Evolutionary conservation across 2,329 filamentous ascomycete species (phyloP), one percentile per base, ranked within the genome.

Genomic region (Colletotrichum spaethianum): DNA sequence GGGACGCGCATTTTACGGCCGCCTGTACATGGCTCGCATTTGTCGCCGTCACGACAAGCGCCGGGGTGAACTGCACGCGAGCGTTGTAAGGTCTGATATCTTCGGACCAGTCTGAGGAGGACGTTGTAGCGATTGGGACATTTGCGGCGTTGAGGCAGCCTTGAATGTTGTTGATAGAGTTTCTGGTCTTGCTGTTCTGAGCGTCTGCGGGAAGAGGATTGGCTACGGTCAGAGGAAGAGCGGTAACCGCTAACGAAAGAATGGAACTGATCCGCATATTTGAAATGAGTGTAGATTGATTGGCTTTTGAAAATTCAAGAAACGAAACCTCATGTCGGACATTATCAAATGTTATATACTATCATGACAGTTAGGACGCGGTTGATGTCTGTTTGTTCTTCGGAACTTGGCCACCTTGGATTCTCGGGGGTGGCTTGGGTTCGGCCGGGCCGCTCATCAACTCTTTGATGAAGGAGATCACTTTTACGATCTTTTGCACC

Each of bases 1-100:
- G 73, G 8, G 76, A 77, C 42, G 85, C 87, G 74, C 86, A 88
- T 5, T 79, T 75, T 7, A 89, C 84, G 8, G 85, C 84, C 67
- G 83, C 82, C 57, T 84, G 83, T 5, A 88, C 80, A 63, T 88
- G 83, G 62, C 83, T 77, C 53, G 79, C 76, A 3, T 82, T 85
- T 4, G 76, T 80, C 1, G 86, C 85, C 1, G 83, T 77, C 0
- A 84, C 83, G 33, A 88, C 83, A n/a, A 83, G 83, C 7, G 79
- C 79, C 0, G 86, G 86, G 12, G 80, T 86, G 67, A 74, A 79
- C 28, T 77, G 77, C 23, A 80, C 73, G 14, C 80, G 77, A 26
- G 78, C 72, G 73, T 82, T 82, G 75, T 76, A 82, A 3, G 80
- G 75, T 4, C 77, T 64, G 12, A 56, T 59, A 38, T 55, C 84